Evolutionary conservation across 2,329 filamentous ascomycete genomes (phyloP), one percentile per base, ranked within the genome.

Genomic region (Pseudomassariella vexata): DNA sequence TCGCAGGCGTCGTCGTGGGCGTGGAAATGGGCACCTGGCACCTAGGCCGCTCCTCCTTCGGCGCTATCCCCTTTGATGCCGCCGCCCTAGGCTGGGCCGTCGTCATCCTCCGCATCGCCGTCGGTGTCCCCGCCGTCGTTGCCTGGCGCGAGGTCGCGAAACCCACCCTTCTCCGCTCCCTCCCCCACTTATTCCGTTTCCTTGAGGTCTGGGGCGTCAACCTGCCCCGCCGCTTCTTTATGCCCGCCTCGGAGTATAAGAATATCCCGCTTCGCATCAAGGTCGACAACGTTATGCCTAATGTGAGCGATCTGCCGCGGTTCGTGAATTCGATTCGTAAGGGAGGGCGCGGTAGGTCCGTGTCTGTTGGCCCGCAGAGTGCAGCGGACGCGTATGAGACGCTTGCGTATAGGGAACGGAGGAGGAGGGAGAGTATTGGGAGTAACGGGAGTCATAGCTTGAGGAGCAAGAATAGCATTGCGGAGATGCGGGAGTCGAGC

Each of bases 311-410:
- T 40, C 76, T 96, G 15, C 86, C 90, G 3, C 74, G 77, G 19
- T 78, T 95, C 52, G 70, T 95, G 16, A 82, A 80, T 38, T 87
- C 80, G 24, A 85, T 96, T 27, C 79, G 87, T 16, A 80, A 90
- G 45, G 85, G 87, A 0, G 74, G 73, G 10, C 71, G 87, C 37
- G 82, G 82, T 39, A 76, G 92, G 31, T 83, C 88, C 19, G 78
- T 96, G 20, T 95, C 88, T 5, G 76, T 96, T 32, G 92, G 92
- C 0, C 92, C 92, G 2, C 92, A 96, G 60, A 95, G 89, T 27
- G 89, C 89, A 39, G 92, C 92, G 2, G 92, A 98, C 61, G 92
- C 88, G 16, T 95, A 95, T 60, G 92, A 98, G 63, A 87, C 88
- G 14, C 68, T 98, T 29, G 92, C 90, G 5, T 95, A 95, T 53